These are phyloP conservation scores for Blastomyces silverae DNA, from an alignment of 2,329 filamentous ascomycete species.

Conservation along the genomic window DNA sequence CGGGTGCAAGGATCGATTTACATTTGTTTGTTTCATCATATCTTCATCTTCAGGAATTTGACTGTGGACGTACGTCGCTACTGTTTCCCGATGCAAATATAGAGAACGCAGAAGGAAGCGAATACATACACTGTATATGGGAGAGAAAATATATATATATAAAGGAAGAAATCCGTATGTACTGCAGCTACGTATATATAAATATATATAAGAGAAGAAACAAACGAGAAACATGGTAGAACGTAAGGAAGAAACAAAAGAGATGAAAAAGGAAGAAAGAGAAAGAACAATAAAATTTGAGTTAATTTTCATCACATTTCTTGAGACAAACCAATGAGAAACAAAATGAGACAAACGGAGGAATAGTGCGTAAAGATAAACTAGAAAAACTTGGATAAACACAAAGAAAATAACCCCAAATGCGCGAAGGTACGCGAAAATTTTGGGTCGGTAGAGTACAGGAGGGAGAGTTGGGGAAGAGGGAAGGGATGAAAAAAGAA, in stretches of 20 bases:
- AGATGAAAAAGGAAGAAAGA: background rate
- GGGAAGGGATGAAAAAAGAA: background rate
- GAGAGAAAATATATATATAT: no score
- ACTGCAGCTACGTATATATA: background rate
- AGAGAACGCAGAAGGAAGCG: background rate
- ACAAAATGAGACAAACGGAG: background rate
- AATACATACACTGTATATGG: background rate
- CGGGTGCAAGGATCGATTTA: no score
- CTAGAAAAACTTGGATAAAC: background rate
- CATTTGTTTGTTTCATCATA: no score
- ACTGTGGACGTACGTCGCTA: no score
- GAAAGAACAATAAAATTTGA: background rate
- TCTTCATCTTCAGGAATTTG: no score
- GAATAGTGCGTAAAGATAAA: background rate
- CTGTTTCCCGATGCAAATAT: background rate
- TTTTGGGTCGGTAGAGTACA: background rate
- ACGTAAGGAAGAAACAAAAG: background rate
- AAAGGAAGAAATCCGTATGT: background rate
- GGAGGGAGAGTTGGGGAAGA: background rate
- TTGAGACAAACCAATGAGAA: background rate
- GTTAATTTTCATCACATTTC: constrained; percentile 5
- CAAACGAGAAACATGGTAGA: background rate
- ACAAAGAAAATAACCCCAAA: background rate
- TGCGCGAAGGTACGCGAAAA: background rate
- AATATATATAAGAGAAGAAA: background rate